Evolutionary conservation across 352 stramenopile species (phyloP), one percentile per base, ranked within the genome.

Genomic region (Globisporangium acanthophoron): DNA sequence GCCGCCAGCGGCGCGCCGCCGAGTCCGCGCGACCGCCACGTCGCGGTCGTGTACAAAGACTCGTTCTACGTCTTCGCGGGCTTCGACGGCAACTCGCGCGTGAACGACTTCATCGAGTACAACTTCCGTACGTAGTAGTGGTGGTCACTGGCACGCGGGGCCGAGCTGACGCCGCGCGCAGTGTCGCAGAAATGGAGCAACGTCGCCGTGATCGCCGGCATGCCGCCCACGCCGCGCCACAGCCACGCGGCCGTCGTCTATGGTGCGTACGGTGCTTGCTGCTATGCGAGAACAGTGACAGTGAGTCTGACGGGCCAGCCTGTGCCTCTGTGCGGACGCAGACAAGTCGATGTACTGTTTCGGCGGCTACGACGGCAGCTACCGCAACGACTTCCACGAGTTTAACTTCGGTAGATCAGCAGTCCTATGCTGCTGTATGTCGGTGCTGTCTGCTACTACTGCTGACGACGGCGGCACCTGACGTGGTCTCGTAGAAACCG

Each of bases 91-190:
- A 92, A 76, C 59, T 88, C 80, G 54, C 83, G 95, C 29, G 87
- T 98, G 33, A 98, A 98, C 65, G 92, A 98, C 62, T 97, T 98
- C 71, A 87, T 98, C 68, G 82, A 96, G 61, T 98, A 96, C 70
- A 92, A 96, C 66, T 98, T 98, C 62, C 65, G 84, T 97, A 83
- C 37, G 69, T 75, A n/a, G n/a, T 0, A 16, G 35, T 41, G 35
- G 35, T 27, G 24, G 24, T 27, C 11, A 15, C 9, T 15, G 3
- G 35, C 35, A 15, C 9, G 12, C 12, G 12, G 35, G 12, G 35
- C 3, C 2, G 37, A 18, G 13, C 37, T 43, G 37, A 43, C 37
- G 37, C 37, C 37, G 11, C n/a, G 20, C 31, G 11, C 43, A 94
- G 85, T 80, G 61, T 84, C 85, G n/a, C 85, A 94, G 57, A 79